A percentile compares a stretch with the other conserved stretches of the same genome.
Conservation (phyloP, 1,284 basidiomycete species). For the Heterobasidion parviporum region DNA sequence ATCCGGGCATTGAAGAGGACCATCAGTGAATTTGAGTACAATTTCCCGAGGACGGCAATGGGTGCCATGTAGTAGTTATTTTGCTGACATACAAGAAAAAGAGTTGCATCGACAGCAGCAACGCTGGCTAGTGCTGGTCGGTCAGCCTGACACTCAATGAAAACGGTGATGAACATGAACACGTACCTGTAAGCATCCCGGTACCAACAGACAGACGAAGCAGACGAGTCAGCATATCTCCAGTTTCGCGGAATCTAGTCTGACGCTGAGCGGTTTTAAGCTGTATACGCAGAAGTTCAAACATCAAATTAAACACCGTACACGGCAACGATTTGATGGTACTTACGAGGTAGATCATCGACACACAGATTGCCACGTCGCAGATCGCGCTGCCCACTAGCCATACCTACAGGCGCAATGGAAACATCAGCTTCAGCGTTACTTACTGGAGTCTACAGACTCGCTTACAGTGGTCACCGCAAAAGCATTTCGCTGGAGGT, state of each 20-base stretch:
- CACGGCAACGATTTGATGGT: neutral
- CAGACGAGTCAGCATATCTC: neutral
- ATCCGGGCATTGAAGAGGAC: neutral
- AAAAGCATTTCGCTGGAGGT: neutral
- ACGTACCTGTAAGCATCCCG: slow-evolving; percentile 3
- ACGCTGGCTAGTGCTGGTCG: slow-evolving; percentile 1
- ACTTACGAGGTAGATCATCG: slow-evolving; percentile 10
- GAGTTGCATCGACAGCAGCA: slow-evolving; percentile 5
- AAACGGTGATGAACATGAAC: neutral
- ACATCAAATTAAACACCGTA: neutral
- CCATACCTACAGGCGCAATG: slow-evolving; percentile 5
- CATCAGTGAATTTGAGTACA: neutral
- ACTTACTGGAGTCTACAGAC: neutral
- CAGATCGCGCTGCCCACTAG: slow-evolving; percentile 7
- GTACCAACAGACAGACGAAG: slow-evolving; percentile 6
- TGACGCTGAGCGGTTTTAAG: neutral
- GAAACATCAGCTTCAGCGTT: neutral
- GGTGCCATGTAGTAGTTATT: slow-evolving; percentile 9
- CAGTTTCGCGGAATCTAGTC: slow-evolving; percentile 1
- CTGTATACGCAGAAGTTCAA: neutral
- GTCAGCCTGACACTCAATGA: neutral
- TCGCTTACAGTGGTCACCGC: neutral
- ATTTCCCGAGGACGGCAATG: slow-evolving; percentile 1
- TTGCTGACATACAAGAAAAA: slow-evolving; percentile 6
- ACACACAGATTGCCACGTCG: slow-evolving; percentile 9